A percentile compares a stretch with the other conserved stretches of the same genome.
These are phyloP conservation scores for Aristolochia fimbriata DNA, from an alignment of 164 flowering plant genomes.

Conservation along the genomic window DNA sequence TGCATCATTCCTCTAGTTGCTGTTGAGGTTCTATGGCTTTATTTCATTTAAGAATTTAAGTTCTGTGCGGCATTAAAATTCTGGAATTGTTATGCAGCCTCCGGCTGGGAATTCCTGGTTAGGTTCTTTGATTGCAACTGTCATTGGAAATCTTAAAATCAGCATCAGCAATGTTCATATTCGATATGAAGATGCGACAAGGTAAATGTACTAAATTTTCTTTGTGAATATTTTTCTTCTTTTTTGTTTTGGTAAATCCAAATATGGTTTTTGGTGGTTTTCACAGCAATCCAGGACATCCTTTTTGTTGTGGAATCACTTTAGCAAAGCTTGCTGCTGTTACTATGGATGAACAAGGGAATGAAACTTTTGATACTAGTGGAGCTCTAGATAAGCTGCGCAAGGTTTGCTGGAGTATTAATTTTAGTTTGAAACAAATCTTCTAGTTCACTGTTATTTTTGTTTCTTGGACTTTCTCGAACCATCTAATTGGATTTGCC, in stretches of 20 bases:
- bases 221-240: background rate
- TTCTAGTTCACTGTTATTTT: no score
- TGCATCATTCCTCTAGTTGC: no score
- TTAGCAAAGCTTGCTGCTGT: slow-evolving; percentile 97
- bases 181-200: slow-evolving; percentile 86
- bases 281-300: slow-evolving; percentile 81
- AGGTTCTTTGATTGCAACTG: slow-evolving; percentile 80
- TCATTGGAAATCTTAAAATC: slow-evolving; percentile 93
- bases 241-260: background rate
- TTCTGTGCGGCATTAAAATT: background rate
- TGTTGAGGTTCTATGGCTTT: no score
- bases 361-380: slow-evolving; percentile 97
- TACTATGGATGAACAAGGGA: slow-evolving; percentile 91
- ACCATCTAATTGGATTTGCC: no score
- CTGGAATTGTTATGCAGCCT: slow-evolving; percentile 31
- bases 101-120: slow-evolving; percentile 90
- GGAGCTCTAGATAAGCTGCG: slow-evolving; percentile 90
- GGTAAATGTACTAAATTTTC: slow-evolving; percentile 24
- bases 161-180: slow-evolving; percentile 93
- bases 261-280: slow-evolving; percentile 6
- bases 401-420: slow-evolving; percentile 40
- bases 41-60: background rate
- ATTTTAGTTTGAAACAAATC: no score
- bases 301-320: slow-evolving; percentile 82
- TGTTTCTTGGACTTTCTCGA: no score